phyloP scores from a whole-genome alignment of 208 protist genomes.

The Strigomonas galati region DNA sequence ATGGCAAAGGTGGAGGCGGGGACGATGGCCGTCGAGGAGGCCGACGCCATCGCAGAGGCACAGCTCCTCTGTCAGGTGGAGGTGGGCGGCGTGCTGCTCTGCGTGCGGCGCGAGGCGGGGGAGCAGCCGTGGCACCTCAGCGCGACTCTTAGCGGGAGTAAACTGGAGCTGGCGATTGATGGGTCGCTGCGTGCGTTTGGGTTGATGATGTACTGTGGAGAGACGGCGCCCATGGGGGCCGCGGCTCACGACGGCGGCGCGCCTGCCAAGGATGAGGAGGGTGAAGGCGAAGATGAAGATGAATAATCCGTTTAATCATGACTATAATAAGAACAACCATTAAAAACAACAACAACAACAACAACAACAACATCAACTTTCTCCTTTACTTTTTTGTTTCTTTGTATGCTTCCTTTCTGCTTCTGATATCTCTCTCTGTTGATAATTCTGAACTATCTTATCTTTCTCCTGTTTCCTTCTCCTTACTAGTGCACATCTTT shows the following conservation, averaged over 20 bases:
- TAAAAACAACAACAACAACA: not conserved
- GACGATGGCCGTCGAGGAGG: conserved; percentile 16
- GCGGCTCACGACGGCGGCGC: not conserved
- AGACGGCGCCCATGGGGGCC: conserved; percentile 22
- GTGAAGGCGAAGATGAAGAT: not conserved
- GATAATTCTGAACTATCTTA: too few species aligned
- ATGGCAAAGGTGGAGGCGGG: conserved; percentile 25
- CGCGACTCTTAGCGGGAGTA: conserved; percentile 72
- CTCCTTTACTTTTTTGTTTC: not conserved
- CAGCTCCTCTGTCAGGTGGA: conserved; percentile 34
- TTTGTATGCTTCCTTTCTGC: not conserved
- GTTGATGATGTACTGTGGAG: conserved; percentile 66
- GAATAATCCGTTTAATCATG: not conserved
- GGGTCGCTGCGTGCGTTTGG: conserved; percentile 73
- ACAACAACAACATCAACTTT: not conserved
- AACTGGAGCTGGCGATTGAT: conserved; percentile 84
- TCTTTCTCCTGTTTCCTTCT: conserved; percentile 12
- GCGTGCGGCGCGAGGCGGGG: conserved; percentile 26
- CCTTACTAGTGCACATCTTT: not conserved
- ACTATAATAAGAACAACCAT: not conserved
- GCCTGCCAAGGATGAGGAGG: conserved; percentile 1
- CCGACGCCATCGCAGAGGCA: conserved; percentile 10
- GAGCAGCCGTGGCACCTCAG: conserved; percentile 67
- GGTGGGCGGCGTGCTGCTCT: conserved; percentile 65
- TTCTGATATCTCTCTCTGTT: too few species aligned